These are phyloP conservation scores for Termitomyces sp. DNA, from an alignment of 768 basidiomycete species.

Conservation along the genomic window DNA sequence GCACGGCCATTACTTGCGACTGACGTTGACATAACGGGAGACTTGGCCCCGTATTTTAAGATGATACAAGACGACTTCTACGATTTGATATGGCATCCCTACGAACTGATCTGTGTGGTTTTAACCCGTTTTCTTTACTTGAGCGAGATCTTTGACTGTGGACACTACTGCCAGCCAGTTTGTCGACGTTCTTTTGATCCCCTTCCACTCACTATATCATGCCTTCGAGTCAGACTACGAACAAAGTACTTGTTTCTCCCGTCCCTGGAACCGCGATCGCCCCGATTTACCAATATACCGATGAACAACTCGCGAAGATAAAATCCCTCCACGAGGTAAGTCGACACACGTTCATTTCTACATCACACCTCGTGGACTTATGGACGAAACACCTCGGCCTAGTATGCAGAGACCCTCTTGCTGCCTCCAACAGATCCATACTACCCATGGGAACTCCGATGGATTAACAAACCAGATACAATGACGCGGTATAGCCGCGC, in stretches of 20 bases:
- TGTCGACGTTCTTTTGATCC: conserved; percentile 3
- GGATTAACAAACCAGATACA: conserved; percentile 68
- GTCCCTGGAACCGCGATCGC: conserved; percentile 46
- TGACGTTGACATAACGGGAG: not conserved
- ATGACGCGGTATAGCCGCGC: conserved; percentile 80
- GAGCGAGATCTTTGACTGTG: not conserved
- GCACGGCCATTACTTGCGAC: not conserved
- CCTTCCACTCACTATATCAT: conserved; percentile 9
- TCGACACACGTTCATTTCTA: too few species aligned
- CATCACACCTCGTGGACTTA: not conserved
- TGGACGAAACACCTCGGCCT: not conserved
- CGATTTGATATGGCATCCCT: not conserved
- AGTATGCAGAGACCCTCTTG: conserved; percentile 68
- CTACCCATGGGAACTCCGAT: conserved; percentile 71
- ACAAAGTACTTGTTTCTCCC: conserved; percentile 52
- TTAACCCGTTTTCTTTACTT: not conserved
- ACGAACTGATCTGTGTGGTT: not conserved
- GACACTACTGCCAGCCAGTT: not conserved
- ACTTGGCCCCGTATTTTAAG: not conserved
- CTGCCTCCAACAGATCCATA: conserved; percentile 72
- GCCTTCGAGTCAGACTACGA: conserved; percentile 22
- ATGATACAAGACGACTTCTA: not conserved
- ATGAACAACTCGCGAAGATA: conserved; percentile 59
- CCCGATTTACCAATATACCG: conserved; percentile 58
- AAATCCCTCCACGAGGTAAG: conserved; percentile 59